Base-by-base conservation (phyloP, 2,329 filamentous ascomycete genomes). In the Fusarium bactridioides region DNA sequence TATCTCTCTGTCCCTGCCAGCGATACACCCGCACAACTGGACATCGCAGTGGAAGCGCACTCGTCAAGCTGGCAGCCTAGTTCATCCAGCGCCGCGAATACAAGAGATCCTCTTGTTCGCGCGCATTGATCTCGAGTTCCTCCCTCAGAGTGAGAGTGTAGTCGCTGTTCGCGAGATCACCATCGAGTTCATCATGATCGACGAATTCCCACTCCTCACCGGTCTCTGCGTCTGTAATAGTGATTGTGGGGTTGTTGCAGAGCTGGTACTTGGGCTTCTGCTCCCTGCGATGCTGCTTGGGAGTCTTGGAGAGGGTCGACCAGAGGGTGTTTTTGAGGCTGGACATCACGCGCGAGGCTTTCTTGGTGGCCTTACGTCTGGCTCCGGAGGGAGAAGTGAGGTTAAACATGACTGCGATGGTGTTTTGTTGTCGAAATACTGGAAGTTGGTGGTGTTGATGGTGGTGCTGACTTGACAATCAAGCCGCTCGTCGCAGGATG, bases 31-130 rank as follows among this genome's bases (percentile, higher is more conserved):
- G 19, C 2, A 1, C 10, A n/a, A 27, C 10, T 54, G 50, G 50
- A 0, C 0, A 18, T 27, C 8, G 15, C 15, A 29, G 35, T 19
- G 4, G 10, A 3, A 18, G 13, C 2, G 3, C 3, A 18, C 8
- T n/a, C 15, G 5, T 10, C 13, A 54, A 27, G 6, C 1, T n/a
- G 23, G 5, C 0, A 29, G 25, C 11, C 3, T 41, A 54, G 1
- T 19, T n/a, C 13, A 54, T 13, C 23, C 50, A n/a, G 1, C 50
- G 50, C 4, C 35, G 35, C 6, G 35, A 54, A 29, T 41, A n/a
- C 10, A 54, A 13, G 3, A 54, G 35, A 54, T 54, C 10, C 0
- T 54, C 33, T 5, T 41, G 50, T 29, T 54, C 50, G 19, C 50
- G 35, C 23, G 23, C 23, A 18, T 29, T 41, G 10, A 54, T 13